Conservation (phyloP, 1,139 yeast genomes). For the Diutina catenulata region DNA sequence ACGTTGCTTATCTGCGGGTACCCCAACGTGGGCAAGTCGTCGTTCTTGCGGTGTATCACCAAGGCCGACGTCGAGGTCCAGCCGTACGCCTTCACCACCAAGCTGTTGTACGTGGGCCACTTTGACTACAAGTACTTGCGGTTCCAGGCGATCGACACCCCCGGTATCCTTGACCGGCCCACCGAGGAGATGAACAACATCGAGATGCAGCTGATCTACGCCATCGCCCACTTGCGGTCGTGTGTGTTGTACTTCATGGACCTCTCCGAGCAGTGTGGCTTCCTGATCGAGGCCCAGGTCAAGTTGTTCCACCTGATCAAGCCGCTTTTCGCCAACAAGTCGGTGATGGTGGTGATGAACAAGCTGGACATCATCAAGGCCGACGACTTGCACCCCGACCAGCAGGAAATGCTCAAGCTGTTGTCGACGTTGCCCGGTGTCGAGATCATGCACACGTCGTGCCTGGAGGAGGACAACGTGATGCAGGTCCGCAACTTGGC, state of each 20-base stretch:
- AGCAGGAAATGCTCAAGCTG: conserved; percentile 58
- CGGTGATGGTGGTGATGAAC: conserved; percentile 91
- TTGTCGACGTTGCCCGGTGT: conserved; percentile 62
- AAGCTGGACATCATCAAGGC: conserved; percentile 82
- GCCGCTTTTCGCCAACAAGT: conserved; percentile 93
- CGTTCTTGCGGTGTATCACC: conserved; percentile 84
- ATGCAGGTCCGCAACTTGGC: conserved; percentile 96
- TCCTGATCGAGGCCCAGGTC: conserved; percentile 93
- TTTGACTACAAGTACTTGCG: conserved; percentile 95
- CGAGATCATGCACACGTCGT: conserved; percentile 86
- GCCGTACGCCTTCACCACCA: conserved; percentile 97
- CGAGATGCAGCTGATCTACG: conserved; percentile 98
- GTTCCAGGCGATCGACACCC: conserved; percentile 98
- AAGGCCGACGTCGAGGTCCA: conserved; percentile 98
- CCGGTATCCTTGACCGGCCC: conserved; percentile 97
- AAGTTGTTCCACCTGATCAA: conserved; percentile 93
- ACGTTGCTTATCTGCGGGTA: conserved; percentile 95
- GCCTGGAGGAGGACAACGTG: conserved; percentile 89
- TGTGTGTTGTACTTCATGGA: conserved; percentile 97
- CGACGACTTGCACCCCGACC: conserved; percentile 71
- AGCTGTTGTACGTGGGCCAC: conserved; percentile 90
- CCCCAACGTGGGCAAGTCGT: conserved; percentile 98
- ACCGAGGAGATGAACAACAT: conserved; percentile 99
- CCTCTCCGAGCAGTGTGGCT: conserved; percentile 97
- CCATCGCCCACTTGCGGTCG: conserved; percentile 95